Conservation (phyloP, 2,329 filamentous ascomycete genomes). For the Paracoccidioides lutzii region DNA sequence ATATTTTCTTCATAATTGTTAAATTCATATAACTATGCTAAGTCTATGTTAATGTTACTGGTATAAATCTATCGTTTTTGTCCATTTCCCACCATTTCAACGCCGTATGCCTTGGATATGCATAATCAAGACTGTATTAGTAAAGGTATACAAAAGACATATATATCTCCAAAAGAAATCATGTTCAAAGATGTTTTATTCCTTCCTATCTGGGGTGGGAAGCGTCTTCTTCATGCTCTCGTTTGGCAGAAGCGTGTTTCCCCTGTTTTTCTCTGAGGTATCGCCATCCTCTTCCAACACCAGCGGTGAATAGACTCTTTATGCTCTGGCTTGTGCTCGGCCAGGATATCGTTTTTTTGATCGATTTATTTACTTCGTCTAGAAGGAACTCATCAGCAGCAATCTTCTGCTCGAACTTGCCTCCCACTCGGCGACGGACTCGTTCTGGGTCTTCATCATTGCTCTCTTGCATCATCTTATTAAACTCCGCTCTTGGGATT, state of each 20-base stretch:
- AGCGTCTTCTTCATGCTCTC: neutral
- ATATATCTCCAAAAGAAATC: neutral
- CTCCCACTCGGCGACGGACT: constrained; percentile 62
- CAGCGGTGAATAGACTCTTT: constrained; percentile 73
- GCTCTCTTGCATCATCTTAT: constrained; percentile 67
- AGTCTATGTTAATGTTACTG: neutral
- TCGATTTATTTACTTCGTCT: constrained; percentile 58
- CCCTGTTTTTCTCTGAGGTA: constrained; percentile 73
- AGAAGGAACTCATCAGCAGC: constrained; percentile 58
- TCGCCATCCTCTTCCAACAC: constrained; percentile 52
- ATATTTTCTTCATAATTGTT: neutral
- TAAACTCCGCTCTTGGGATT: constrained; percentile 73
- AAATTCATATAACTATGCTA: neutral
- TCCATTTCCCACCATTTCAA: neutral
- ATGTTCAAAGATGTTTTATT: neutral
- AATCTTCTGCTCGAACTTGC: constrained; percentile 76
- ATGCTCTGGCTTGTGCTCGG: constrained; percentile 77
- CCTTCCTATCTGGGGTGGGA: constrained; percentile 2
- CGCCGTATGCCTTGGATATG: neutral
- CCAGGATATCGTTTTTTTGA: constrained; percentile 83
- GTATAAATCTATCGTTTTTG: neutral
- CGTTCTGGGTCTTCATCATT: constrained; percentile 52
- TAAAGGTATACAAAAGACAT: neutral
- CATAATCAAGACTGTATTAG: neutral
- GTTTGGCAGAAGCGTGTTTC: constrained; percentile 41